Base-by-base conservation (phyloP, 2,329 filamentous ascomycete genomes). In the Hymenotorrendiella dingleyae region DNA sequence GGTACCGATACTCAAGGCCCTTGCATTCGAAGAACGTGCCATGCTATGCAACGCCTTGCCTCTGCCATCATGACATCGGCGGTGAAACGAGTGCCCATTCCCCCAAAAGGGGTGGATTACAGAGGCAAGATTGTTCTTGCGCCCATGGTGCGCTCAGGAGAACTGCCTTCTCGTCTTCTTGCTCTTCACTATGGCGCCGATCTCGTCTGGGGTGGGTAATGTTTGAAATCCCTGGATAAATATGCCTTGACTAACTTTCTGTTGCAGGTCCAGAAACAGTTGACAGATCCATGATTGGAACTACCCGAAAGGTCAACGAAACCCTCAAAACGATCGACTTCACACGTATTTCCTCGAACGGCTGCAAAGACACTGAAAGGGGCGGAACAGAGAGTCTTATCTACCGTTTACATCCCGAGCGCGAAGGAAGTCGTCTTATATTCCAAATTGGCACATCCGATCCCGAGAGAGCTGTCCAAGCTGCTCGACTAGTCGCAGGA, bases 61-160 rank as follows among this genome's bases (percentile, higher is more conserved):
- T 68, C 67, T 64, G 65, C 69, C 64, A 70, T 66, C 61, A 86
- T 84, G 78, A 70, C 74, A 57, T 64, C 73, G 42, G 66, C 69
- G 55, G 56, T 70, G 47, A 82, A 84, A 61, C 80, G 73, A 61
- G 86, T 95, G 27, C 83, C 88, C 39, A 94, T 96, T 53, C 91
- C 91, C 52, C 76, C 73, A 48, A 85, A 84, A 64, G 91, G 91
- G 39, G 89, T 95, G 58, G 89, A 96, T 70, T 97, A 96, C 67
- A 80, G 91, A 55, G 85, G 86, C 66, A 96, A 94, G 66, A 69
- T 97, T 52, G 93, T 97, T 33, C 83, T 98, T 50, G 93, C 93
- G 48, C 93, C 93, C 29, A 98, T 98, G 93, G 91, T 96, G 45
- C 84, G 93, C 54, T 94, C 88, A n/a, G 93, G 93, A 61, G 93